Conservation (phyloP, 768 basidiomycete genomes). For the Lentinula sp. region DNA sequence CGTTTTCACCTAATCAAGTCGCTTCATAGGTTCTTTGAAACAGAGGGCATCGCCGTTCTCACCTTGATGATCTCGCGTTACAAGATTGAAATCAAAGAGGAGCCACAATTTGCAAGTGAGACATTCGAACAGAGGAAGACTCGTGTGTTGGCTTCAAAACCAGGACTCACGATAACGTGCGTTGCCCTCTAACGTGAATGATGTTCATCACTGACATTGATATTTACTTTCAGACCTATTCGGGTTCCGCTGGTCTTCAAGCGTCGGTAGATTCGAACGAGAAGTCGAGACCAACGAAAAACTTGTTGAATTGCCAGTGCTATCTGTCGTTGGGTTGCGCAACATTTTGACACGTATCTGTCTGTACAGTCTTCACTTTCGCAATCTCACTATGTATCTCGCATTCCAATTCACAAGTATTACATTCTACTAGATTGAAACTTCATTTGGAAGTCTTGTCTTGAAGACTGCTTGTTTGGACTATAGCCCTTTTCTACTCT, state of each 20-base stretch:
- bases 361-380: too few species aligned
- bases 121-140: conserved; percentile 39
- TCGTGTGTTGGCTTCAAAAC: conserved; percentile 29
- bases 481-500: too few species aligned
- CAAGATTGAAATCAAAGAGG: conserved; percentile 42
- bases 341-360: too few species aligned
- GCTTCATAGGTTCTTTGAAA: conserved; percentile 39
- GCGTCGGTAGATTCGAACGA: conserved; percentile 10
- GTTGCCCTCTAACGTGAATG: background rate
- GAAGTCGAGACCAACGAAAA: too few species aligned
- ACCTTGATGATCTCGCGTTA: conserved; percentile 41
- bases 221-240: conserved; percentile 18
- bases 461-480: too few species aligned
- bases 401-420: too few species aligned
- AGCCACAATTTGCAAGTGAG: conserved; percentile 40
- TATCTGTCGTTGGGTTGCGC: too few species aligned
- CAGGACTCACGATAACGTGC: conserved; percentile 18
- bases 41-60: conserved; percentile 44
- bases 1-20: background rate
- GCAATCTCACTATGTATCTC: too few species aligned
- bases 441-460: too few species aligned
- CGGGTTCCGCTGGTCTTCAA: conserved; percentile 28
- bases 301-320: too few species aligned
- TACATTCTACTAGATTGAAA: too few species aligned
- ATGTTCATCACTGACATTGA: background rate